Conservation (phyloP, 495 filamentous ascomycete species). For the Amorphotheca resinae region DNA sequence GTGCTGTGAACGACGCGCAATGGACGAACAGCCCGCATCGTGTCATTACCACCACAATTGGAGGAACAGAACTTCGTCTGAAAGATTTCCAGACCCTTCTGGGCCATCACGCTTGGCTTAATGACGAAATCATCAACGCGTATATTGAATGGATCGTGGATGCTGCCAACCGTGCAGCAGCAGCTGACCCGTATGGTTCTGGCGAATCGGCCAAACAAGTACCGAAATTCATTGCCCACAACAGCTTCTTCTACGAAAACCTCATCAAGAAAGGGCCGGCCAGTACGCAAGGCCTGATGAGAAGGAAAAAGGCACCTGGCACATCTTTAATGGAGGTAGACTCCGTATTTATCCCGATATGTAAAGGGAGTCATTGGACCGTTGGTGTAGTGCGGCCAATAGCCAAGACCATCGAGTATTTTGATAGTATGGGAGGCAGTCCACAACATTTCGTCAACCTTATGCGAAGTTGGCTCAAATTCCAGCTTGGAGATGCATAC, state of each 20-base stretch:
- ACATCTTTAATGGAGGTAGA: conserved; percentile 41
- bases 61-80: conserved; percentile 42
- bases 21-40: conserved; percentile 13
- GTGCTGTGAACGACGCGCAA: conserved; percentile 26
- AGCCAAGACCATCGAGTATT: conserved; percentile 53
- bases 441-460: conserved; percentile 22
- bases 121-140: conserved; percentile 70
- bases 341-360: conserved; percentile 50
- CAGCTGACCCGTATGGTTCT: conserved; percentile 20
- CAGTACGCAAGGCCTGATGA: conserved; percentile 38
- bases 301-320: conserved; percentile 43
- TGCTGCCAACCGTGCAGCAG: conserved; percentile 37
- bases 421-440: conserved; percentile 50
- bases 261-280: conserved; percentile 40
- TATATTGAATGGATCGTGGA: conserved; percentile 49
- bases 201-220: conserved; percentile 31
- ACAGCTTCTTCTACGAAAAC: conserved; percentile 56
- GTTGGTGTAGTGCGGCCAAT: conserved; percentile 56
- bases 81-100: conserved; percentile 53
- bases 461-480: conserved; percentile 42
- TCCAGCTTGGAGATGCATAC: conserved; percentile 44
- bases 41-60: conserved; percentile 32
- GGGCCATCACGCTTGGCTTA: conserved; percentile 50
- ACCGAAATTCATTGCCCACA: conserved; percentile 59
- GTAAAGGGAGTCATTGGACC: conserved; percentile 37